Base-by-base conservation (phyloP, 2,329 filamentous ascomycete species). In the Rutstroemia sp. region DNA sequence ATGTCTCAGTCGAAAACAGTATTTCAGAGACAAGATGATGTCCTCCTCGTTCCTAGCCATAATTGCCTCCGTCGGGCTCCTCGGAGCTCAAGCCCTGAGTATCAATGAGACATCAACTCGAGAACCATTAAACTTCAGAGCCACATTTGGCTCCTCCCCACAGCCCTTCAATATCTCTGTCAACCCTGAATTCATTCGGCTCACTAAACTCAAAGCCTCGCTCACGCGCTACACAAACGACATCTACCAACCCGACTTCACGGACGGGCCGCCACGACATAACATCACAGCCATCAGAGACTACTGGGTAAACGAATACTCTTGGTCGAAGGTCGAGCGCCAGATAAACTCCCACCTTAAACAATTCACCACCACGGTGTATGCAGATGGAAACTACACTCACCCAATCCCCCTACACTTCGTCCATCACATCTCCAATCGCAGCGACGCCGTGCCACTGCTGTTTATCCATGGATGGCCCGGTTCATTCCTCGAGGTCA, bases 391-490 rank as follows among this genome's bases (percentile, higher is more conserved):
- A 60, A 42, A 60, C 53, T 66, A 87, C 25, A 73, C 80, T 5
- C 34, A 51, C 12, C 30, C 40, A 3, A 40, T 50, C 7, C 44
- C 42, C 1, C 27, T 57, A 6, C 70, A 72, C 58, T 72, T 70
- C 45, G 63, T 67, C 6, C 68, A 70, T 42, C 59, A 66, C 16
- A 57, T 60, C 21, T 69, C 66, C 9, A 10, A 57, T 3, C 54
- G 57, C 4, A 50, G 54, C 0, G 65, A 70, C 49, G 71, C 73
- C 5, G 69, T 73, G n/a, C 73, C 73, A 0, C 63, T 75, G 5
- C 61, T 76, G 1, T 72, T 75, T 54, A 42, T 72, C 5, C 73
- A 75, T 60, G 72, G 73, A 25, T 75, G 74, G 73, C 73, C 74
- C 1, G 72, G 73, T 0, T 71, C 67, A 4, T 74, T 75, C 48